Evolutionary conservation across 148 eudicot genomes (phyloP).

Genomic region (Chenopodium album): DNA sequence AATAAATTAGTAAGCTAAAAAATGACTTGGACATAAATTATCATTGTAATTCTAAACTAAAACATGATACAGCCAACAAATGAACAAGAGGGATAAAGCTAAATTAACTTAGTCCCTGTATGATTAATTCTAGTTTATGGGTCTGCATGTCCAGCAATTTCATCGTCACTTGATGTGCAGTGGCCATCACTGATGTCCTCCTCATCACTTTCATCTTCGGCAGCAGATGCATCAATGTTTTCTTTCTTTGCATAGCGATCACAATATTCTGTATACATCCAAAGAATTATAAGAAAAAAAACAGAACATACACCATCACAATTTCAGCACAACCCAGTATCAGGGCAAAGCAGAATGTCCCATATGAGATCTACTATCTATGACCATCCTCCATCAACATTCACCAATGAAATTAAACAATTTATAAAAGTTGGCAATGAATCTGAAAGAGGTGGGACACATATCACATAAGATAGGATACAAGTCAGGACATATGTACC

Average conservation of each 20-base stretch:
- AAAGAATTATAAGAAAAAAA: background rate
- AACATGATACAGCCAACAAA: background rate
- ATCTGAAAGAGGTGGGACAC: background rate
- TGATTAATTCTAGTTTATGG: slow-evolving; percentile 19
- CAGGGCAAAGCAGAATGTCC: background rate
- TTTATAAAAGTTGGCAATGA: no score
- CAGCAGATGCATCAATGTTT: slow-evolving; percentile 16
- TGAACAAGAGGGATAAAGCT: slow-evolving; percentile 3
- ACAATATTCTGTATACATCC: slow-evolving; percentile 38
- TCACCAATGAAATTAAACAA: no score
- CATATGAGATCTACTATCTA: background rate
- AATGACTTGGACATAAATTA: background rate
- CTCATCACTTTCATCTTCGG: slow-evolving; percentile 41
- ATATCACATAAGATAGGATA: no score
- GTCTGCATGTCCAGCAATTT: slow-evolving; percentile 43
- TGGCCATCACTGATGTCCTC: slow-evolving; percentile 44
- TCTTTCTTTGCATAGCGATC: slow-evolving; percentile 52
- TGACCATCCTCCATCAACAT: background rate
- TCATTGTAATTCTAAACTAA: slow-evolving; percentile 20
- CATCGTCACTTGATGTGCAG: slow-evolving; percentile 46
- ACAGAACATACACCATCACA: background rate
- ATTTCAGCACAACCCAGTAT: background rate
- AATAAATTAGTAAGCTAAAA: slow-evolving; percentile 10
- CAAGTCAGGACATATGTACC: no score
- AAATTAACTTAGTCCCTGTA: background rate